Evolutionary conservation across 345 rosid genomes (phyloP), one percentile per base, ranked within the genome.

Genomic region (Citrus mangshanensis): DNA sequence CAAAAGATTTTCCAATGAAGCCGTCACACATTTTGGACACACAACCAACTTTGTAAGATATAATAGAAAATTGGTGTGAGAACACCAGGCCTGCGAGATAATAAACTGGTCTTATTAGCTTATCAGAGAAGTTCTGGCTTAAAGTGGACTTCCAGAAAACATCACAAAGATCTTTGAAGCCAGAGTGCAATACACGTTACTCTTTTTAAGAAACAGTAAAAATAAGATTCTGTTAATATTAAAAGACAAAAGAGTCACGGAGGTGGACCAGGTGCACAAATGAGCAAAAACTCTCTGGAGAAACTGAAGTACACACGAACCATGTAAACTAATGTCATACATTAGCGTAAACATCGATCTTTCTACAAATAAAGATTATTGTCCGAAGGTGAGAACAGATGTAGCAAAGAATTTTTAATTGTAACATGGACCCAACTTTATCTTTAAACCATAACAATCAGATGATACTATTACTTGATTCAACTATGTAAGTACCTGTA

Each of bases 401-500:
- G 7, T 0, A 35, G 25, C 25, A 66, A 9, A 19, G 49, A 66
- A 66, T 7, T 34, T 35, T 14, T 38, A 8, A 19, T 66, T 14
- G 14, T 8, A 66, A n/a, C 46, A 34, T 21, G 70, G 27, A 66
- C 2, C 46, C 2, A 66, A 35, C 70, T 66, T 66, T 66, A 35
- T 66, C 70, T 35, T 35, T 19, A 35, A 35, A 66, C 38, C 7
- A 1, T 66, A 66, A 35, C 6, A 34, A 35, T 35, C 70, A 35
- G 22, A 66, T 66, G 70, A 66, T 22, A 66, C 5, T 19, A 66
- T 42, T 35, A 8, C 27, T 66, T 21, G 27, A 66, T 66, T 35
- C 37, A 21, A 35, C 27, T 13, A 68, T 6, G 13, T 10, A 32
- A 28, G 51, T 81, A 94, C 98, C 98, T 91, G 91, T 96, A 96